Evolutionary conservation across 305 asterid species (phyloP), one percentile per base, ranked within the genome.

Genomic region (Fraxinus floribunda): DNA sequence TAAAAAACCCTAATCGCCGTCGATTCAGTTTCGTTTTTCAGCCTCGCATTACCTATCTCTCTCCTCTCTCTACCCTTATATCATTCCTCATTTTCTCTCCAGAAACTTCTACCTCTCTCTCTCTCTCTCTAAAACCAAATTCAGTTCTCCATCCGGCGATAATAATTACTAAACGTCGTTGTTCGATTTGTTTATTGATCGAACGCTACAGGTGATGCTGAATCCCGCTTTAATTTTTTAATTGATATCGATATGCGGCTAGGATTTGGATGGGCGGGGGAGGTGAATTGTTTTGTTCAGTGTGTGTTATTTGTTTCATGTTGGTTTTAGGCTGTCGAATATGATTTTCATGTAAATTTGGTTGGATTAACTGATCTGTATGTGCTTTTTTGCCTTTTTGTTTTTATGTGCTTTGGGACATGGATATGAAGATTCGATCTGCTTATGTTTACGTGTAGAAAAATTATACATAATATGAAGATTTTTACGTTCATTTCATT

Each of bases 1-100:
- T 70, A 78, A 81, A 82, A 83, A 91, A 88, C 92, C 93, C 94
- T 91, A 92, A 89, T 90, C 87, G 76, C 78, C 85, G 78, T 87
- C 84, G 80, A 82, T 87, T 89, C 88, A 85, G 87, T 89, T 90
- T 91, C 84, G 82, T 84, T 88, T 82, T 85, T 84, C 90, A 91
- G 92, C 95, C 92, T 90, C 85, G 93, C 85, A 87, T 84, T 88
- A 35, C 86, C 87, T 83, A 81, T 88, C 92, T 81, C 83, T 80
- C 84, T 79, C 16, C 24, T 16, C 44, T 83, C 4, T 62, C 83
- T 78, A 86, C 85, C 77, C 60, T 30, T 29, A 26, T 29, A 74
- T 74, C 49, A 72, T 83, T 77, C 29, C 81, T 20, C 20, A 16
- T 16, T 35, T n/a, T 20, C 79, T 71, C 86, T 81, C 88, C 84